phyloP scores from a whole-genome alignment of 441 rosid species.

The Erodium texanum region DNA sequence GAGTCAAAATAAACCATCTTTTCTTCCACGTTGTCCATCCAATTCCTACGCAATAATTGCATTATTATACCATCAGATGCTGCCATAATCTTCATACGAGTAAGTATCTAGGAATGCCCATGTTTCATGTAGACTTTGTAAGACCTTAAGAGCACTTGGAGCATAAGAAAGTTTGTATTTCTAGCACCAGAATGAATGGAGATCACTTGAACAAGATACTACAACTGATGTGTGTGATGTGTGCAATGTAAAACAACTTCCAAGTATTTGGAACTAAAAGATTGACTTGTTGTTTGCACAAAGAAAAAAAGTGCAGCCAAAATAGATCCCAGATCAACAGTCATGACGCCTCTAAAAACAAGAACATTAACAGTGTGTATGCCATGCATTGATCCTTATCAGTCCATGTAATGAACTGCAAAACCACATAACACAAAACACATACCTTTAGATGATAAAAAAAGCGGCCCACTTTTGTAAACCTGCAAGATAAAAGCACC shows the following conservation, averaged over 20 bases:
- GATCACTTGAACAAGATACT: constrained; percentile 6
- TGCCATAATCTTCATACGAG: background rate
- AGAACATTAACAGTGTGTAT: background rate
- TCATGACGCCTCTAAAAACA: background rate
- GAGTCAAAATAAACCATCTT: constrained; percentile 93
- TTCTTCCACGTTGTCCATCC: constrained; percentile 99
- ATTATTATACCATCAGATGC: background rate
- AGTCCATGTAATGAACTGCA: constrained; percentile 6
- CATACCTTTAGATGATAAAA: constrained; percentile 86
- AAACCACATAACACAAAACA: background rate
- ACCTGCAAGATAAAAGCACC: constrained; percentile 42
- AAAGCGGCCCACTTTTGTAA: constrained; percentile 88
- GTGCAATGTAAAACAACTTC: background rate
- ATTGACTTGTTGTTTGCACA: background rate
- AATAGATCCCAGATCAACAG: background rate
- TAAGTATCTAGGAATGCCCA: background rate
- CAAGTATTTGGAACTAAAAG: background rate
- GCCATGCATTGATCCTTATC: background rate
- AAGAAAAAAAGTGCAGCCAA: background rate
- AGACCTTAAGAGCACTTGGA: background rate
- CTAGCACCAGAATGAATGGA: background rate
- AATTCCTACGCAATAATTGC: constrained; percentile 44
- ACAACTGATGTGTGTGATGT: no score
- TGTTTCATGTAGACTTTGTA: background rate
- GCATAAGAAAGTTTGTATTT: background rate